These are phyloP conservation scores for Medicago ruthenica DNA, from an alignment of 306 rosid genomes.

Conservation along the genomic window DNA sequence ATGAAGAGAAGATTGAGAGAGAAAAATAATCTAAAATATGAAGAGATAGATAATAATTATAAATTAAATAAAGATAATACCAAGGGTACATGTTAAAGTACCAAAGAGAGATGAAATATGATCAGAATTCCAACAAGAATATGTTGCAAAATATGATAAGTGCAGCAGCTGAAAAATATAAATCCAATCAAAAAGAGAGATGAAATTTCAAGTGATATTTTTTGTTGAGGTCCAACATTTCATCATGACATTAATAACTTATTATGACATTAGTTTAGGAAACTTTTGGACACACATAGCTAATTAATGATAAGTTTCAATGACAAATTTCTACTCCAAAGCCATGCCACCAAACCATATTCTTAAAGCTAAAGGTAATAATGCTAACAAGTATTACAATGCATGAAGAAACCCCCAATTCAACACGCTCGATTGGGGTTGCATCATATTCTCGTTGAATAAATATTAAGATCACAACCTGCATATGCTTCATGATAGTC, in stretches of 20 bases:
- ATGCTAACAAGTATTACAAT: neutral
- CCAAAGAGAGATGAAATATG: no score
- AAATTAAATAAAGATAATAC: no score
- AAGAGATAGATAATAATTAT: no score
- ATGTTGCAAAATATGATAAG: no score
- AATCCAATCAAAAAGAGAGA: neutral
- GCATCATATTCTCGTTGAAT: neutral
- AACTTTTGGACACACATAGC: slow-evolving; percentile 27
- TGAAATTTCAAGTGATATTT: neutral
- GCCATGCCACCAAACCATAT: slow-evolving; percentile 11
- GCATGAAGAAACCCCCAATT: no score
- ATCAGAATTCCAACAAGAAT: no score
- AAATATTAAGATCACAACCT: neutral
- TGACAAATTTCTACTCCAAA: slow-evolving; percentile 43
- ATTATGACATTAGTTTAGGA: slow-evolving; percentile 6
- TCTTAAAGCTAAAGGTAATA: neutral
- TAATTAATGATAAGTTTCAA: slow-evolving; percentile 35
- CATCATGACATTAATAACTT: slow-evolving; percentile 28
- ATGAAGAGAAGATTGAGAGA: no score
- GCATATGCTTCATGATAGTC: neutral
- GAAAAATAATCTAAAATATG: no score
- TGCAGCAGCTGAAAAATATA: neutral
- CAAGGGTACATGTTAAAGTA: no score
- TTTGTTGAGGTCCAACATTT: slow-evolving; percentile 33
- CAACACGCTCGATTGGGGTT: neutral